Conservation (phyloP, 352 stramenopile genomes). For the Globisporangium irregulare region DNA sequence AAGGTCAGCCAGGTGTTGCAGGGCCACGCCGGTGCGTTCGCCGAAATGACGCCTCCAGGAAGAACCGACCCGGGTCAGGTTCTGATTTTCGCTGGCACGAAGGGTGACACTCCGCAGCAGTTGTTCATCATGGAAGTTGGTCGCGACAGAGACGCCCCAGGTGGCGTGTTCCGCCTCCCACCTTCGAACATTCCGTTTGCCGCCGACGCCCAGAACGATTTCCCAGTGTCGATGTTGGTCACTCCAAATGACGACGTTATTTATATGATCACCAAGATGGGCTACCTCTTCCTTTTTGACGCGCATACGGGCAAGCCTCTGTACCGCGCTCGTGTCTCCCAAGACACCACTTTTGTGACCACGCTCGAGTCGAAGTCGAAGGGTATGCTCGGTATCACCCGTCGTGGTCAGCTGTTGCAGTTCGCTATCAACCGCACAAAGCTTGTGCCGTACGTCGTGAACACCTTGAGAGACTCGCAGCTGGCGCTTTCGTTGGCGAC, state of each 20-base stretch:
- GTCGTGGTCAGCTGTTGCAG: constrained; percentile 95
- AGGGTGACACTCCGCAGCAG: constrained; percentile 79
- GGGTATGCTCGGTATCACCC: constrained; percentile 98
- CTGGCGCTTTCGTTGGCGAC: constrained; percentile 95
- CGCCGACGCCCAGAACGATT: constrained; percentile 95
- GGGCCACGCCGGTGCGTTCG: constrained; percentile 96
- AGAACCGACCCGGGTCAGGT: constrained; percentile 90
- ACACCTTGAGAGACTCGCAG: constrained; percentile 95
- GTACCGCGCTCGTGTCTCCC: constrained; percentile 96
- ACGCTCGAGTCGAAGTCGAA: constrained; percentile 90
- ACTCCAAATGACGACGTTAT: constrained; percentile 92
- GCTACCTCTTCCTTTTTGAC: constrained; percentile 99
- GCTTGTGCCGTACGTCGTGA: constrained; percentile 98
- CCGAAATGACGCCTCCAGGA: constrained; percentile 94
- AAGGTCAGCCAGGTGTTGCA: constrained; percentile 98
- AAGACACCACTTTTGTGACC: constrained; percentile 98
- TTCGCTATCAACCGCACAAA: constrained; percentile 97
- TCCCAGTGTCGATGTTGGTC: constrained; percentile 97
- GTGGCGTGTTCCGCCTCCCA: constrained; percentile 93
- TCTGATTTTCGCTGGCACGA: constrained; percentile 82
- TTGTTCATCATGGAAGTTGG: constrained; percentile 99
- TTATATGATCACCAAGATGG: constrained; percentile 99
- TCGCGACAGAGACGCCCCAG: constrained; percentile 93
- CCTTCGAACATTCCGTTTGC: constrained; percentile 95
- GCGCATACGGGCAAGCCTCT: constrained; percentile 97